phyloP scores from a whole-genome alignment of 192 early-diverging fungal species.

The Coemansia sp. region DNA sequence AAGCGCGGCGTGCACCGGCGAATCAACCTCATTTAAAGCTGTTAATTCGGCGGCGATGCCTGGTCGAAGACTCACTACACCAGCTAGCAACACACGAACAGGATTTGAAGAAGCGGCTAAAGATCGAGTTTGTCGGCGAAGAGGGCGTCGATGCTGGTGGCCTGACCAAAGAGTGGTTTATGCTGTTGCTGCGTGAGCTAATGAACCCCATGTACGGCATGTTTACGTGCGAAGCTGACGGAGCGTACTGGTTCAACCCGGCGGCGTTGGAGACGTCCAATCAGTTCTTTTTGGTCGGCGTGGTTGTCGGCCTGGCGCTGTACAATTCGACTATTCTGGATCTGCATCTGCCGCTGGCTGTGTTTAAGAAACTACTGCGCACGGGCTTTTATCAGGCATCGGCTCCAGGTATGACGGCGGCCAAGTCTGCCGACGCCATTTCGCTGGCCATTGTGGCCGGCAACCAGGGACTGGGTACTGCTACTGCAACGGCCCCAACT shows the following conservation, averaged over 20 bases:
- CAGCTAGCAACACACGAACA: conserved; percentile 74
- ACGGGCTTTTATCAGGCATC: conserved; percentile 23
- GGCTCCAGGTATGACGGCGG: conserved; percentile 12
- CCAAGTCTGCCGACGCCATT: conserved; percentile 11
- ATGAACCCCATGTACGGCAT: conserved; percentile 93
- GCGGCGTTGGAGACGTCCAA: conserved; percentile 71
- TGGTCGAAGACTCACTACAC: conserved; percentile 73
- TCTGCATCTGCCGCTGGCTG: conserved; percentile 73
- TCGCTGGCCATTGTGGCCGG: conserved; percentile 17
- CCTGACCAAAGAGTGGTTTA: conserved; percentile 95
- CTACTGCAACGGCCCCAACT: not conserved
- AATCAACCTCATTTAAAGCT: conserved; percentile 63
- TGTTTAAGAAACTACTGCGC: conserved; percentile 86
- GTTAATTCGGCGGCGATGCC: conserved; percentile 59
- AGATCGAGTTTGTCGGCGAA: conserved; percentile 91
- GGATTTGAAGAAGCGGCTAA: conserved; percentile 87
- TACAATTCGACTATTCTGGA: conserved; percentile 94
- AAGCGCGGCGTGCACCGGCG: not conserved
- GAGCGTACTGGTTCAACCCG: conserved; percentile 72
- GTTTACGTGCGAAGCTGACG: conserved; percentile 67
- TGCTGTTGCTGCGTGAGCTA: conserved; percentile 84
- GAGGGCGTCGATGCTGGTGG: conserved; percentile 97
- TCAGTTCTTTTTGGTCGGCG: conserved; percentile 89
- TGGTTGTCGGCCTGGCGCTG: conserved; percentile 88
- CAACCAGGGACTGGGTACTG: conserved; percentile 7